Evolutionary conservation across 305 asterid species (phyloP).

Genomic region (Fraxinus sp.): DNA sequence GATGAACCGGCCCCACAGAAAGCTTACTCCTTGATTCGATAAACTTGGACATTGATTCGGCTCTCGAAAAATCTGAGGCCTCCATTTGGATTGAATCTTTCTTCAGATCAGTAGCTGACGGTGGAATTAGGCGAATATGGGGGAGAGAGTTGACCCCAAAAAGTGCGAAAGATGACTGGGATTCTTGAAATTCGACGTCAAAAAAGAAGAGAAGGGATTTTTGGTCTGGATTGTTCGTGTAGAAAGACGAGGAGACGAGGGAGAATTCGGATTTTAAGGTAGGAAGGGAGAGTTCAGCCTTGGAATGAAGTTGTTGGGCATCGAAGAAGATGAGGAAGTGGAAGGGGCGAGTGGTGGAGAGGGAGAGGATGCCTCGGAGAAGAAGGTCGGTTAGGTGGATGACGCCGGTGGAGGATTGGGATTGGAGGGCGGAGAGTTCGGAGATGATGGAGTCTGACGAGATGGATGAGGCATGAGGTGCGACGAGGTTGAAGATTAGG

Average conservation of each 20-base stretch:
- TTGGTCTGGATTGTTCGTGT: slow-evolving; percentile 48
- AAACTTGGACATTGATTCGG: slow-evolving; percentile 83
- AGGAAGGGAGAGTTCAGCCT: slow-evolving; percentile 70
- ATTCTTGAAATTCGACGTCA: slow-evolving; percentile 62
- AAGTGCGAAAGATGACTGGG: slow-evolving; percentile 54
- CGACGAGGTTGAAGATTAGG: slow-evolving; percentile 7
- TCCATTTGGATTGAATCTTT: slow-evolving; percentile 70
- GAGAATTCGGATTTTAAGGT: slow-evolving; percentile 67
- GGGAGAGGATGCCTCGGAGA: slow-evolving; percentile 68
- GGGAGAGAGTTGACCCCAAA: slow-evolving; percentile 73
- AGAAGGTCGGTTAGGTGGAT: slow-evolving; percentile 69
- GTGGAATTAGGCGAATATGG: slow-evolving; percentile 67
- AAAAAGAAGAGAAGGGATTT: slow-evolving; percentile 57
- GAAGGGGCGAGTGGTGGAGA: slow-evolving; percentile 78
- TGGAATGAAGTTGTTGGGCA: slow-evolving; percentile 77
- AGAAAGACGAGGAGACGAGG: slow-evolving; percentile 64
- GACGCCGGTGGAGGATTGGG: slow-evolving; percentile 64
- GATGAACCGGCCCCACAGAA: slow-evolving; percentile 51
- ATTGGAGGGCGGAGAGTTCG: slow-evolving; percentile 57
- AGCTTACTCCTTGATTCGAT: slow-evolving; percentile 47
- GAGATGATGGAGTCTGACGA: slow-evolving; percentile 35
- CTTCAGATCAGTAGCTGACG: slow-evolving; percentile 48
- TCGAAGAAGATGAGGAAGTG: slow-evolving; percentile 78
- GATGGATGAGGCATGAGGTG: slow-evolving; percentile 21
- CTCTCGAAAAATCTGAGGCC: slow-evolving; percentile 59